Evolutionary conservation across 202 grass and related monocot genomes (phyloP), one percentile per base, ranked within the genome.

Genomic region (Zoysia matrella): DNA sequence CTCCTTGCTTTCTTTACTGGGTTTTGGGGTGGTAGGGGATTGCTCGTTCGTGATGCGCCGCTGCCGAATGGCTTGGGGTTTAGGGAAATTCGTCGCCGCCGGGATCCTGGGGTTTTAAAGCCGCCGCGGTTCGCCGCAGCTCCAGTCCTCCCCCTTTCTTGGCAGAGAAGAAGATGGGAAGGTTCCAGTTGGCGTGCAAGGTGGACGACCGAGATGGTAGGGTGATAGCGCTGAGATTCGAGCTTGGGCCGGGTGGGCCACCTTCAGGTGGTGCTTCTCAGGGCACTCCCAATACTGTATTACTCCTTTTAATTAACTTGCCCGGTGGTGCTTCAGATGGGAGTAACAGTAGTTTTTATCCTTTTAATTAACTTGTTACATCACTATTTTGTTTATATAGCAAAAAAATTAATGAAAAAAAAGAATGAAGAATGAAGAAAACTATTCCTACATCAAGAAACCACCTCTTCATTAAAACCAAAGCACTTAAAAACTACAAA

Each of bases 121-220:
- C 44, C 18, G 67, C 53, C 78, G 50, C 78, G 66, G 44, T 67
- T 6, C 67, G 66, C 78, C 78, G 78, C 66, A 48, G 36, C 52
- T 69, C 64, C 22, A 30, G 22, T 30, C 8, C 52, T 3, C 5
- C 6, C 30, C 8, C 15, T 80, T 80, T 80, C 78, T 80, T 80
- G 78, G 67, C 67, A 60, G 67, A 6, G 78, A 80, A 80, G 78
- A 80, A 60, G 77, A 60, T 70, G 60, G 60, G 66, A 70, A 70
- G 43, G 44, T 60, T 67, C 66, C 53, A 60, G 78, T 71, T 3
- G 67, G 44, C 18, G 52, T 15, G 52, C 47, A 15, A 80, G 18
- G 65, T 80, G 78, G 78, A 80, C 78, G 67, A 67, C 11, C 13
- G 2, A 0, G 53, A 80, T 80, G 52, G 5, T 5, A 48, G 57